phyloP scores from a whole-genome alignment of 2,329 filamentous ascomycete species.

The Colletotrichum limetticola region DNA sequence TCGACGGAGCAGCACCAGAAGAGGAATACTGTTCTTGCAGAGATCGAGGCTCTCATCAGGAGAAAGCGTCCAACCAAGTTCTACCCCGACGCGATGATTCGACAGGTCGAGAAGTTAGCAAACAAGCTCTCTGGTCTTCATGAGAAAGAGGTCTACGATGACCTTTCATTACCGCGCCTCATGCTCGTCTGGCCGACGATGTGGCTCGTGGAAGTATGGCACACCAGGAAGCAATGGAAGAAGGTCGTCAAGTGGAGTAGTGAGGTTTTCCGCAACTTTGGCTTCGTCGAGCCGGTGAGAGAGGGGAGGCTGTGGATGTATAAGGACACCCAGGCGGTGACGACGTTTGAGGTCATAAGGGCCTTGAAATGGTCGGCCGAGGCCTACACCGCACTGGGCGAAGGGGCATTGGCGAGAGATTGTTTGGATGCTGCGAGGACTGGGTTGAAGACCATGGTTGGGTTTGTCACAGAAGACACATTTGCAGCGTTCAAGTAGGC shows the following conservation, averaged over 20 bases:
- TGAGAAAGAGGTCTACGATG: constrained; percentile 44
- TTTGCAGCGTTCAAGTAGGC: constrained; percentile 26
- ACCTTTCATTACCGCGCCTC: constrained; percentile 43
- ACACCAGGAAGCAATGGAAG: constrained; percentile 44
- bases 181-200: constrained; percentile 48
- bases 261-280: constrained; percentile 48
- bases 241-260: constrained; percentile 45
- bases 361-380: constrained; percentile 44
- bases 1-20: constrained; percentile 34
- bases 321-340: constrained; percentile 38
- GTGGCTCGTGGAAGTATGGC: constrained; percentile 48
- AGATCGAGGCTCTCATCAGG: constrained; percentile 43
- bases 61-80: constrained; percentile 38
- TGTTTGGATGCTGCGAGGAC: constrained; percentile 43
- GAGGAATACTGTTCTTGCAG: constrained; percentile 37
- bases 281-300: constrained; percentile 40
- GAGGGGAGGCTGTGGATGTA: constrained; percentile 41
- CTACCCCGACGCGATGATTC: constrained; percentile 45
- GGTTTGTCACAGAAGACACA: constrained; percentile 43
- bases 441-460: constrained; percentile 45
- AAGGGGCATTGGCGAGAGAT: constrained; percentile 39
- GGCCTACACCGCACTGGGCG: constrained; percentile 43
- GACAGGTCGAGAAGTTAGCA: constrained; percentile 44
- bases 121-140: constrained; percentile 45
- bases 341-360: constrained; percentile 48